Conservation (phyloP, 352 stramenopile genomes). For the Blastocystis sp. region DNA sequence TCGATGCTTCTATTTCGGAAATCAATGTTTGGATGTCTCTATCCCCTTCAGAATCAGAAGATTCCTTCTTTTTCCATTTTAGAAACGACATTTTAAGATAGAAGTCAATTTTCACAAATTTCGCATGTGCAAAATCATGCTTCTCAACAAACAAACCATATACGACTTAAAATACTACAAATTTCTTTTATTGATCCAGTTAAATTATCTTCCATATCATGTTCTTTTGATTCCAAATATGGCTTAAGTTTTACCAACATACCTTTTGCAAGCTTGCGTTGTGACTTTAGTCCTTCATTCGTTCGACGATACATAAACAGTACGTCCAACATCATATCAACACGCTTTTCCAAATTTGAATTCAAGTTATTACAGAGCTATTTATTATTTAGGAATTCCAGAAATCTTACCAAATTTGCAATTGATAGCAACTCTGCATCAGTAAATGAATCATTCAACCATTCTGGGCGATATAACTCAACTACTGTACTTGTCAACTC, state of each 20-base stretch:
- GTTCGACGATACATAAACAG: background rate
- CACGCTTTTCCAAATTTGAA: background rate
- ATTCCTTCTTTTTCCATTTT: background rate
- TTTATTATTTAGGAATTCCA: background rate
- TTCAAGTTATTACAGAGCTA: background rate
- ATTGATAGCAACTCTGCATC: background rate
- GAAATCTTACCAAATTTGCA: background rate
- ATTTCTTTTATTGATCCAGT: background rate
- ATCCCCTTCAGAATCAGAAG: background rate
- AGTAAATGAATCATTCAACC: background rate
- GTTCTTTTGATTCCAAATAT: background rate
- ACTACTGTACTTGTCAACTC: background rate
- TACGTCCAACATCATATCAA: slow-evolving; percentile 1
- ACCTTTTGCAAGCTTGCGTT: background rate
- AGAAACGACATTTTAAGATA: slow-evolving; percentile 29
- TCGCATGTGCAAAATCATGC: background rate
- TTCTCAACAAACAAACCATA: background rate
- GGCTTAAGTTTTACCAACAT: background rate
- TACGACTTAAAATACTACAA: background rate
- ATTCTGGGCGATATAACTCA: background rate
- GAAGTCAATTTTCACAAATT: background rate
- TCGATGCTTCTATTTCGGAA: slow-evolving; percentile 6
- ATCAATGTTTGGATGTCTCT: slow-evolving; percentile 4
- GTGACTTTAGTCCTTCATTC: background rate
- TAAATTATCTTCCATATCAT: background rate